Percentiles rank a stretch among this genome's conserved stretches.
phyloP scores from a whole-genome alignment of 2,329 filamentous ascomycete genomes.

The Aspergillus tamarii region DNA sequence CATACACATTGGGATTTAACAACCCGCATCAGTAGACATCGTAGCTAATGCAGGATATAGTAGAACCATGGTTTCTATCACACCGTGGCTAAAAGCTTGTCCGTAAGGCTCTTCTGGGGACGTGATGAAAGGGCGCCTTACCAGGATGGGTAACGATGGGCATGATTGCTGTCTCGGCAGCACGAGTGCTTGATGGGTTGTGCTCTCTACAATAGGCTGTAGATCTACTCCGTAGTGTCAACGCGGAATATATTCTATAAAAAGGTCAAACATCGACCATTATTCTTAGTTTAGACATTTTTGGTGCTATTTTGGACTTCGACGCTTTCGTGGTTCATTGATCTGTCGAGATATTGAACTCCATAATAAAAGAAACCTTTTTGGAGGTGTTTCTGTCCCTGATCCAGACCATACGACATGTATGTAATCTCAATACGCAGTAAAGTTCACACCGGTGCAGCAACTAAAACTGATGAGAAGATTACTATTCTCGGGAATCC shows the following conservation, averaged over 20 bases:
- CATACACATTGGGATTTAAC: neutral
- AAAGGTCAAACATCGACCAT: neutral
- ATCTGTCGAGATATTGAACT: neutral
- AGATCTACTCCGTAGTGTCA: conserved; percentile 5
- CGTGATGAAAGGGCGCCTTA: conserved; percentile 16
- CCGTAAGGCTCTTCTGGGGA: conserved; percentile 25
- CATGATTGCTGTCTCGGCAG: conserved; percentile 10
- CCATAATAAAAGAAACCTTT: neutral
- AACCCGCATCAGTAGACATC: neutral
- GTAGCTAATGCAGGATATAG: conserved; percentile 20
- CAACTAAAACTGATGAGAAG: conserved; percentile 15
- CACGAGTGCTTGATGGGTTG: neutral
- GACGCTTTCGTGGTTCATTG: neutral
- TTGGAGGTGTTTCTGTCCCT: neutral
- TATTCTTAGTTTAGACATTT: neutral
- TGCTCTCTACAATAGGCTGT: conserved; percentile 2
- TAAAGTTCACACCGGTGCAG: conserved; percentile 18
- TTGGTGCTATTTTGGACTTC: neutral
- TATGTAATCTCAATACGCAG: conserved; percentile 13
- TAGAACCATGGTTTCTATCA: conserved; percentile 16
- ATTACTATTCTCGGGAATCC: conserved; percentile 10
- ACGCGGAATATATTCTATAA: conserved; percentile 1
- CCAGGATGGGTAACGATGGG: conserved; percentile 19
- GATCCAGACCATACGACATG: conserved; percentile 3
- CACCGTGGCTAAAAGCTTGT: conserved; percentile 30